Base-by-base conservation (phyloP, 352 stramenopile species). In the Pythium phragmitis region DNA sequence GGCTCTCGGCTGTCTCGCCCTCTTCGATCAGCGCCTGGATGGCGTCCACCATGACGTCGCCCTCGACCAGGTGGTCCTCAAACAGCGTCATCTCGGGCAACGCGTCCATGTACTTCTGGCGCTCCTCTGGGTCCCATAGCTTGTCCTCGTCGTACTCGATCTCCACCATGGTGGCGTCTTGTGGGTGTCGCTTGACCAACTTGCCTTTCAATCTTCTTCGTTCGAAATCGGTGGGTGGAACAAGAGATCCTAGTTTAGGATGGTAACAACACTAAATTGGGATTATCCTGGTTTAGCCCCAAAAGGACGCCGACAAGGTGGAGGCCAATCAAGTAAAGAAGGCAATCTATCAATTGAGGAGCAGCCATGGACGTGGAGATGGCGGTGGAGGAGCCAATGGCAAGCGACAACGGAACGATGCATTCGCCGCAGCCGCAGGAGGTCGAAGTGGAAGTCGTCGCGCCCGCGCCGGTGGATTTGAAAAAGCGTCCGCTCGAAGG, bases 11-110 rank as follows among this genome's bases (percentile, higher is more conserved):
- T 17, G 83, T 93, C 82, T 96, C 87, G 57, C 86, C 86, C 56
- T 96, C 87, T 56, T 94, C 79, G 46, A 94, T 91, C 41, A 96
- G 76, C 67, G 84, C 87, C 65, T 94, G 80, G 68, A 96, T 94
- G 16, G 87, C 87, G 26, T 83, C 82, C 48, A 88, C 85, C 87
- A 94, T 96, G 62, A 88, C 76, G 64, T 96, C 87, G 58, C 84
- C 85, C 53, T 94, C 85, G 49, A 96, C 77, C 63, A 96, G 65
- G 64, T 96, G 87, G 70, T 96, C 87, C 49, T 96, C 87, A 58
- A 96, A 96, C 33, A 96, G 75, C 62, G 87, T 86, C 87, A 96
- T 94, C 34, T 96, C 87, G 11, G 87, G 83, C 61, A 96, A 68
- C 45, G 77, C 72, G 33, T 96, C 87, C 71, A 96, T 88, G 73